Evolutionary conservation across 2,329 filamentous ascomycete genomes (phyloP).

Genomic region (Fusarium brevicatenulatum): DNA sequence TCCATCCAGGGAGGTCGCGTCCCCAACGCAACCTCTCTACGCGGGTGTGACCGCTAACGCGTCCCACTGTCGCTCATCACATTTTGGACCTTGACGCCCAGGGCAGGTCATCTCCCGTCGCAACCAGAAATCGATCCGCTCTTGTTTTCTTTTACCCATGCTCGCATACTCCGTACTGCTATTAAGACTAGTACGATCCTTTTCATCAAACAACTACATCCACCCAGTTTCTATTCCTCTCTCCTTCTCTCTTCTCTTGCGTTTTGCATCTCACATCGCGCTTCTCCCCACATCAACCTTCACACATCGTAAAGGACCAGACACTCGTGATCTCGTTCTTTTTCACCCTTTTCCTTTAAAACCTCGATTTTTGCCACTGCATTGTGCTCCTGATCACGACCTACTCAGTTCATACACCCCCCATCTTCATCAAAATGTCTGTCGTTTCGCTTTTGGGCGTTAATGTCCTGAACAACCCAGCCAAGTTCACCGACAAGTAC

Average conservation of each 20-base stretch:
- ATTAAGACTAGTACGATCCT: constrained; percentile 21
- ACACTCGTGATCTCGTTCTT: not conserved
- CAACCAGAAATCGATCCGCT: constrained; percentile 40
- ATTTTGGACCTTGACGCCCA: constrained; percentile 27
- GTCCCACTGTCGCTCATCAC: constrained; percentile 35
- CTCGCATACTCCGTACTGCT: not conserved
- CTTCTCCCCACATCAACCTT: constrained; percentile 12
- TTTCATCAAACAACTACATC: constrained; percentile 28
- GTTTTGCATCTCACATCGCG: constrained; percentile 12
- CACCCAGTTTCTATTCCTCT: constrained; percentile 11
- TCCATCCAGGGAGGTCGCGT: constrained; percentile 16
- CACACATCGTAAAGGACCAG: constrained; percentile 10
- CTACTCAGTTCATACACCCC: not conserved
- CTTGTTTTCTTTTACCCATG: constrained; percentile 38
- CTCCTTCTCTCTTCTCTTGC: not conserved
- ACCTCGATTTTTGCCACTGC: not conserved
- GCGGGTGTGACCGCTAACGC: constrained; percentile 44
- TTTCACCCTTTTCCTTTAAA: not conserved
- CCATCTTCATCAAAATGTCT: constrained; percentile 71
- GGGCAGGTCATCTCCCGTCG: constrained; percentile 38
- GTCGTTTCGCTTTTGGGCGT: constrained; percentile 96
- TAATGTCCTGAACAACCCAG: constrained; percentile 96
- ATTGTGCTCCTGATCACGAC: constrained; percentile 4
- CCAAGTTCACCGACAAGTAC: constrained; percentile 91
- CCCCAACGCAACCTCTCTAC: constrained; percentile 44